phyloP scores from a whole-genome alignment of 1,284 basidiomycete species.

The Melampsora larici-populina region DNA sequence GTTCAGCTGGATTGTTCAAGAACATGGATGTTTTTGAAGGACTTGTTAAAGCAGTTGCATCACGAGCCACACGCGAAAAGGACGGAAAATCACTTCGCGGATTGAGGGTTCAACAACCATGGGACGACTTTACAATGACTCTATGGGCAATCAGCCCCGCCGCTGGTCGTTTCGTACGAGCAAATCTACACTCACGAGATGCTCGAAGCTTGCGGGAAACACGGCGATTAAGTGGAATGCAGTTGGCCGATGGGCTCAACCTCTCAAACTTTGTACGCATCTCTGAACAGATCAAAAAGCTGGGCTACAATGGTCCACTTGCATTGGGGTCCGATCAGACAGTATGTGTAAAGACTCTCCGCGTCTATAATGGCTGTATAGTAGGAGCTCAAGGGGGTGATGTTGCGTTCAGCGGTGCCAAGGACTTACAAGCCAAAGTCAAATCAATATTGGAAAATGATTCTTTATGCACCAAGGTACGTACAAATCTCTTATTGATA shows the following conservation, averaged over 20 bases:
- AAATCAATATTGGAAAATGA: not conserved
- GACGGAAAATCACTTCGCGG: not conserved
- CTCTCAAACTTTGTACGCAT: constrained; percentile 1
- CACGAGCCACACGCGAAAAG: not conserved
- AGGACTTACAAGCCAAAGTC: not conserved
- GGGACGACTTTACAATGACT: constrained; percentile 10
- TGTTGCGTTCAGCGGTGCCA: not conserved
- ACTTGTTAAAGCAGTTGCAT: not conserved
- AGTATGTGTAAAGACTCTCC: not conserved
- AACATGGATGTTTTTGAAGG: constrained; percentile 4
- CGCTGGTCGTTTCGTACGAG: not conserved
- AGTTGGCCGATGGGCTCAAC: constrained; percentile 2
- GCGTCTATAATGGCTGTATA: constrained; percentile 6
- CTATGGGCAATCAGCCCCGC: constrained; percentile 1
- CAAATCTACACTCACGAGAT: not conserved
- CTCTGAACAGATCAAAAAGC: not conserved
- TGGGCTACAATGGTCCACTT: not conserved
- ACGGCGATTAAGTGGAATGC: not conserved
- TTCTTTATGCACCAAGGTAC: not conserved
- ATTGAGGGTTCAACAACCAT: not conserved
- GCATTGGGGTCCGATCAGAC: constrained; percentile 6
- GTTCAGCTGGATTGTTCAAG: not conserved
- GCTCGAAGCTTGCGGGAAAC: not conserved
- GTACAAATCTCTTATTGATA: too few species aligned
- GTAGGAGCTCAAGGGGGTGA: constrained; percentile 20